Percentiles rank a stretch among this genome's conserved stretches.
Conservation (phyloP, 108 stramenopile species). For the Nitzschia sp. region DNA sequence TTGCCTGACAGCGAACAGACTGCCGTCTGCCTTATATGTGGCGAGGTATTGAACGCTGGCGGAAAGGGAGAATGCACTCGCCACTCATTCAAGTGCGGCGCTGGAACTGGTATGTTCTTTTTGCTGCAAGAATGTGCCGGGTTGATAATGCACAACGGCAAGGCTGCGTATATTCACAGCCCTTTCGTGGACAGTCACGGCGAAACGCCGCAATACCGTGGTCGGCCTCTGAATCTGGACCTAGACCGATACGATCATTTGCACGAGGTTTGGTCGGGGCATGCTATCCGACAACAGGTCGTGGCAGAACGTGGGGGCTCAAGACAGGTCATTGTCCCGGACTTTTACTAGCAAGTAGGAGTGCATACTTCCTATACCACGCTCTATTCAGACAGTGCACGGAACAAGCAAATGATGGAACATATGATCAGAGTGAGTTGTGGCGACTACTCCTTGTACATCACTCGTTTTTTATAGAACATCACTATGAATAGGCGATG, state of each 20-base stretch:
- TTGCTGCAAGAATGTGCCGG: conserved; percentile 91
- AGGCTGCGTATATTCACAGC: conserved; percentile 89
- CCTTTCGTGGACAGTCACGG: conserved; percentile 95
- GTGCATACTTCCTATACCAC: background rate
- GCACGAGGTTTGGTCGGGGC: conserved; percentile 73
- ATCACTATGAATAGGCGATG: too few species aligned
- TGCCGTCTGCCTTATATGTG: conserved; percentile 85
- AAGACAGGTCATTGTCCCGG: conserved; percentile 68
- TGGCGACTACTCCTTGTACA: too few species aligned
- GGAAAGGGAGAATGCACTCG: conserved; percentile 88
- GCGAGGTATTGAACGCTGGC: conserved; percentile 80
- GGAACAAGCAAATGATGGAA: too few species aligned
- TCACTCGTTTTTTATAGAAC: too few species aligned
- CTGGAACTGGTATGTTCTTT: conserved; percentile 91
- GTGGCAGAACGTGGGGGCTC: conserved; percentile 66
- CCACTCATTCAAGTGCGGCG: conserved; percentile 87
- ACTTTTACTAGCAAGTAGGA: conserved; percentile 53
- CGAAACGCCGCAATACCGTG: conserved; percentile 88
- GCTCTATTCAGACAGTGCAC: background rate
- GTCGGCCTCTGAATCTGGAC: conserved; percentile 81
- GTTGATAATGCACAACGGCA: conserved; percentile 81
- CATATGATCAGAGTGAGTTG: too few species aligned
- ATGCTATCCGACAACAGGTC: conserved; percentile 63
- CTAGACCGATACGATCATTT: conserved; percentile 63
- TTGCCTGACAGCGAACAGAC: conserved; percentile 81